Base-by-base conservation (phyloP, 164 flowering plant species). In the Paratinospora sagittata region DNA sequence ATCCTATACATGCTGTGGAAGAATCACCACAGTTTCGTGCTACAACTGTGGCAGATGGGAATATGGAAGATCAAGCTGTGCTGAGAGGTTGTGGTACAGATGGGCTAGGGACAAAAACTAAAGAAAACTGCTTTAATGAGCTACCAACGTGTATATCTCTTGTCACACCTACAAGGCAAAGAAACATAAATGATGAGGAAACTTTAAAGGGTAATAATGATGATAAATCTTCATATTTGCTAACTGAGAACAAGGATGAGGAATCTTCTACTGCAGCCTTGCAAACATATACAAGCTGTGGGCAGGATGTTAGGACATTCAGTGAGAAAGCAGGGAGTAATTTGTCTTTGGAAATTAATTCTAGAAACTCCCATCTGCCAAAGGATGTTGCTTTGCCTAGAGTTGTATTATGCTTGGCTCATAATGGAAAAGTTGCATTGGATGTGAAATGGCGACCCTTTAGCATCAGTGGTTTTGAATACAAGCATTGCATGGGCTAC, bases 371-470 rank as follows among this genome's bases (percentile, higher is more conserved):
- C 77, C 30, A 75, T 65, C 72, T 84, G 64, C 80, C 89, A 11
- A 69, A 70, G 65, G 89, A 86, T 72, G 80, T 79, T 69, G 75
- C 81, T 75, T 77, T 85, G 69, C 98, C 99, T 63, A 85, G 93
- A 73, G 55, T 87, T 68, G 85, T 89, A 30, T 71, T 91, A 19
- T 89, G 95, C 81, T 80, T 96, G 67, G 97, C 91, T 69, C 99
- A 96, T 82, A 88, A 91, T 85, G 99, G 98, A 65, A 91, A 88
- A 83, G 97, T 91, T 77, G 96, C 93, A 30, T 91, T 97, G 99
- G 99, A 93, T 84, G 85, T 88, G 72, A 96, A 93, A 85, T 93
- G 99, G 99, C 76, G 80, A 72, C 99, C 98, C 63, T 37, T 23
- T 47, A 68, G 34, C 71, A 67, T 37, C 62, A 13, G 69, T 77